These are phyloP conservation scores for Boletus barrowsii DNA, from an alignment of 768 basidiomycete species.

Conservation along the genomic window DNA sequence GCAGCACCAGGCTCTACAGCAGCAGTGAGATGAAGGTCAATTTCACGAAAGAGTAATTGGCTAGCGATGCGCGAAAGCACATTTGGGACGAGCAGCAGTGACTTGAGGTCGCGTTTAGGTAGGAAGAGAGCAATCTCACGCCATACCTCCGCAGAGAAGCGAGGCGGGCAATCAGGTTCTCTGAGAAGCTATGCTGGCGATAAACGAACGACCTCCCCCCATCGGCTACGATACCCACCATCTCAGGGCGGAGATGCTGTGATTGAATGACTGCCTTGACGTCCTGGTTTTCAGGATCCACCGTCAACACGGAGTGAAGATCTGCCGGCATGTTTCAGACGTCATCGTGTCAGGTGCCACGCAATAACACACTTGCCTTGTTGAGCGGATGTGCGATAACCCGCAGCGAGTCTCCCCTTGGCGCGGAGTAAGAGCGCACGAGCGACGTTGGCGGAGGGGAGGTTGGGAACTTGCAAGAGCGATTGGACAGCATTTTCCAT, in stretches of 20 bases:
- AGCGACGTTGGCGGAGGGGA: conserved; percentile 49
- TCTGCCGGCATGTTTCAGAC: conserved; percentile 38
- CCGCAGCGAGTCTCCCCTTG: conserved; percentile 59
- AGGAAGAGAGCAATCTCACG: conserved; percentile 62
- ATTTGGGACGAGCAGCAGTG: conserved; percentile 62
- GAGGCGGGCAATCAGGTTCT: conserved; percentile 44
- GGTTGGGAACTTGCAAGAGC: conserved; percentile 55
- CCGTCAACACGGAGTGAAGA: conserved; percentile 58
- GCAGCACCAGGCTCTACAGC: conserved; percentile 23
- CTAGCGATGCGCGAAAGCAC: conserved; percentile 65
- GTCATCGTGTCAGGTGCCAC: not conserved
- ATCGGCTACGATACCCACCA: conserved; percentile 37
- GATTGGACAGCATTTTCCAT: conserved; percentile 77
- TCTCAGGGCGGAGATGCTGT: conserved; percentile 50
- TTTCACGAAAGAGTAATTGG: conserved; percentile 60
- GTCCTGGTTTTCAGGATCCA: conserved; percentile 68
- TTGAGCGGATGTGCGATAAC: conserved; percentile 58
- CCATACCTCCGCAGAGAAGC: conserved; percentile 71
- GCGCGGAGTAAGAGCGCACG: conserved; percentile 65
- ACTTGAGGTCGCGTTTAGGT: conserved; percentile 61
- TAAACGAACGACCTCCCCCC: not conserved
- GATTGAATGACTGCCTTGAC: conserved; percentile 59
- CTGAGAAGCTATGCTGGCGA: conserved; percentile 23
- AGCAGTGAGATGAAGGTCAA: conserved; percentile 60
- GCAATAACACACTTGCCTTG: conserved; percentile 43